Evolutionary conservation across 2,329 filamentous ascomycete genomes (phyloP), one percentile per base, ranked within the genome.

Genomic region (Pseudogymnoascus sp.): DNA sequence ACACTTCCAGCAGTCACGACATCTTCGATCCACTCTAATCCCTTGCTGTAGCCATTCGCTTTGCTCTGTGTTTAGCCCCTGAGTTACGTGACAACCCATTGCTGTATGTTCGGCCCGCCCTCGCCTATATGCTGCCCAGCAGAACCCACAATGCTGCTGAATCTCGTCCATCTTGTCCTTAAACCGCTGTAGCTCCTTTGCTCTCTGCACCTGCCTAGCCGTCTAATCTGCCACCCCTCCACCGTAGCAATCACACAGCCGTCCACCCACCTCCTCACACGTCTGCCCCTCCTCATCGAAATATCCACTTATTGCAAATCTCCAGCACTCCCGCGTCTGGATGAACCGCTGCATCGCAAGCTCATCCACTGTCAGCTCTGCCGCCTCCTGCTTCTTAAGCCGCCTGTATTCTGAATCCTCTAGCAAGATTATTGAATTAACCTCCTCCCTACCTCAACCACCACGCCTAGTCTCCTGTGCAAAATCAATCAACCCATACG

Each of bases 401-500:
- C 4, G 16, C 42, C 23, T 50, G 5, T 50, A 50, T 25, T 21
- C 42, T 7, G 4, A 50, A 14, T 50, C 47, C 8, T 50, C 23
- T 3, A 62, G 18, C 21, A 65, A 25, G 23, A 65, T 33, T 16
- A 66, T 61, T 1, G 42, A 66, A n/a, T 66, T 33, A 16, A 60
- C 63, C 18, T 62, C 59, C 61, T 66, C 65, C n/a, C 64, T 59
- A 33, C 7, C 47, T 35, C 59, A 18, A 31, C 65, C 61, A 12
- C 64, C 61, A 31, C 63, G 61, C 40, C 65, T 56, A 25, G 64
- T 47, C 47, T 67, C 23, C 59, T 67, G 38, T 18, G 38, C 44
- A 63, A 64, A 67, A 37, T 47, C 61, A 44, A 59, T 67, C 31
- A 67, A 21, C 11, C 61, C 21, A 59, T 67, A 65, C 40, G 61